Conservation (phyloP, 1,139 yeast species). For the Kodamaea sp. region DNA sequence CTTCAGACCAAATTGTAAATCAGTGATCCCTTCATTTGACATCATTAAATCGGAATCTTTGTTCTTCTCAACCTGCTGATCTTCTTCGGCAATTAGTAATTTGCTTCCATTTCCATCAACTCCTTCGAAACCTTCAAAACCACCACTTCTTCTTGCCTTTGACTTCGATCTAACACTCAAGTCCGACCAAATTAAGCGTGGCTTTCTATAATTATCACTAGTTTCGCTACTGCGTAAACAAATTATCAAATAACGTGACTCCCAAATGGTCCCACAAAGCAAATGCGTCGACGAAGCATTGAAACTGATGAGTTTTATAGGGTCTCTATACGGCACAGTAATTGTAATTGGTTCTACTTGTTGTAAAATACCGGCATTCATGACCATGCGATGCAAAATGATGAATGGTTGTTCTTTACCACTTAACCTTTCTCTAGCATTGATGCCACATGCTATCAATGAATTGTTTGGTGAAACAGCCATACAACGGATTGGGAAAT, state of each 20-base stretch:
- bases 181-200: conserved; percentile 56
- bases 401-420: conserved; percentile 80
- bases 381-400: conserved; percentile 53
- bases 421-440: conserved; percentile 68
- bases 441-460: conserved; percentile 74
- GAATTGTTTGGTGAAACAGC: conserved; percentile 64
- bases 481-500: conserved; percentile 75
- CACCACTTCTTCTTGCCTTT: conserved; percentile 11
- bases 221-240: conserved; percentile 46
- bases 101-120: conserved; percentile 18
- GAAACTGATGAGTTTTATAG: conserved; percentile 68
- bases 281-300: conserved; percentile 67
- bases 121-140: conserved; percentile 13
- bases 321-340: conserved; percentile 82
- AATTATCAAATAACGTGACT: conserved; percentile 73
- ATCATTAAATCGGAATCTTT: conserved; percentile 36
- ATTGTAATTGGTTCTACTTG: conserved; percentile 62
- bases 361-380: conserved; percentile 16
- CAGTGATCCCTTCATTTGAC: conserved; percentile 87
- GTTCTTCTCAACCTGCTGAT: conserved; percentile 18
- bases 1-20: conserved; percentile 54
- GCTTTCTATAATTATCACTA: conserved; percentile 43
- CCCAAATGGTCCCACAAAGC: conserved; percentile 81
- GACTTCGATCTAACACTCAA: conserved; percentile 15
- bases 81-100: conserved; percentile 13